Conservation (phyloP, 495 filamentous ascomycete species). For the Clohesyomyces aquaticus region DNA sequence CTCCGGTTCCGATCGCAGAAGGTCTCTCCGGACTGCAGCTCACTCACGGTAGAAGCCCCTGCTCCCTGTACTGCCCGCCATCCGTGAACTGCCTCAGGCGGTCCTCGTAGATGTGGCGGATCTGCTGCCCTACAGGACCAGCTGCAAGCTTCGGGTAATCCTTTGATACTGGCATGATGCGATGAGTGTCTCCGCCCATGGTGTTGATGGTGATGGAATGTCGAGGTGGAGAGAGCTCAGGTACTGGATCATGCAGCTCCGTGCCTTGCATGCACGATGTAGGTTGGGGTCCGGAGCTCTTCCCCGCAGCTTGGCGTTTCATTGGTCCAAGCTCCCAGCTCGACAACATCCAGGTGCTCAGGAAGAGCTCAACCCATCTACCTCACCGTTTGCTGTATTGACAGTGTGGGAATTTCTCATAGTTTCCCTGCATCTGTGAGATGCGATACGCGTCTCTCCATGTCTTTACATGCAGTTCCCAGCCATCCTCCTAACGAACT, state of each 20-base stretch:
- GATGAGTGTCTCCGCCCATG: constrained; percentile 52
- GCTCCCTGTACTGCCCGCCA: constrained; percentile 76
- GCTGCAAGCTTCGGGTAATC: constrained; percentile 62
- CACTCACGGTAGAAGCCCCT: constrained; percentile 71
- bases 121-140: constrained; percentile 78
- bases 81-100: constrained; percentile 79
- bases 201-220: constrained; percentile 11
- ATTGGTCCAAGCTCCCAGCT: constrained; percentile 14
- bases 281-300: not conserved
- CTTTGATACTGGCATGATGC: constrained; percentile 38
- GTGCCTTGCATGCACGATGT: constrained; percentile 21
- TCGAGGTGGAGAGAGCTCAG: not conserved
- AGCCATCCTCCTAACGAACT: no score
- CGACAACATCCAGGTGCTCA: not conserved
- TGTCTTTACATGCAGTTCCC: no score
- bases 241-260: not conserved
- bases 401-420: not conserved
- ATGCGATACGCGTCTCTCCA: no score
- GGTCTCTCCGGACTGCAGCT: no score
- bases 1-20: no score
- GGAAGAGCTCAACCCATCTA: not conserved
- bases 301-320: constrained; percentile 28
- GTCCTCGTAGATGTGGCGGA: constrained; percentile 83
- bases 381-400: not conserved
- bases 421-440: no score